Evolutionary conservation across 2,329 filamentous ascomycete genomes (phyloP).

Genomic region (Penicillium aurantiogriseum): DNA sequence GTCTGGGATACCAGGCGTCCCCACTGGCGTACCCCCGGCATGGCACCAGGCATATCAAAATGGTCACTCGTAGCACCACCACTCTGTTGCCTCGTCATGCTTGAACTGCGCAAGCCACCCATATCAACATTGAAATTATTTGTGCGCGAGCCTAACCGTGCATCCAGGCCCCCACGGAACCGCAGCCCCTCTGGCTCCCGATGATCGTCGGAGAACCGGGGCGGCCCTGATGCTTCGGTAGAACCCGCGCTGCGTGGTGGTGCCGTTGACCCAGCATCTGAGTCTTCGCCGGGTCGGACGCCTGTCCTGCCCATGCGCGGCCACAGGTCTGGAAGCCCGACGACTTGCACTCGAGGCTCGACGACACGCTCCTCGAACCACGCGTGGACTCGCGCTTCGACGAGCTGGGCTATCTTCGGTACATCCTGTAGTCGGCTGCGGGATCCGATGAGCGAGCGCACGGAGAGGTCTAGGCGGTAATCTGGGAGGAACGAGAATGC

Average conservation of each 20-base stretch:
- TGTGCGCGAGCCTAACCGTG: constrained; percentile 32
- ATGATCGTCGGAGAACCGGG: constrained; percentile 23
- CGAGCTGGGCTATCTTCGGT: constrained; percentile 64
- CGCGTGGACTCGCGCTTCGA: constrained; percentile 62
- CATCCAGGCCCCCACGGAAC: constrained; percentile 31
- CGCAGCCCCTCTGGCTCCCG: constrained; percentile 35
- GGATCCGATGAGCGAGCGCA: constrained; percentile 62
- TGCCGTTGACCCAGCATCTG: constrained; percentile 35
- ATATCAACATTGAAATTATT: constrained; percentile 38
- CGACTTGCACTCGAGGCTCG: constrained; percentile 64
- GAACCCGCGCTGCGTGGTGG: constrained; percentile 32
- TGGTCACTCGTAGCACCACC: constrained; percentile 30
- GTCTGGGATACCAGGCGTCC: constrained; percentile 4
- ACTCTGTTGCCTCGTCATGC: constrained; percentile 34
- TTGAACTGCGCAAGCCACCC: constrained; percentile 32
- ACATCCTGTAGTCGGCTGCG: constrained; percentile 64
- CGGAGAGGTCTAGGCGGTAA: constrained; percentile 65
- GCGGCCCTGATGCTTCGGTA: constrained; percentile 26
- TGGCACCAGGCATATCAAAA: constrained; percentile 42
- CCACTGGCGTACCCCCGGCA: constrained; percentile 26
- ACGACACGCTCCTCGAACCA: constrained; percentile 68
- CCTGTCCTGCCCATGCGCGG: constrained; percentile 55
- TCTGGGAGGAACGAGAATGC: constrained; percentile 80
- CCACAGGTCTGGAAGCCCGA: constrained; percentile 62
- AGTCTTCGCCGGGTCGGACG: constrained; percentile 45